phyloP scores from a whole-genome alignment of 2,329 filamentous ascomycete species.

The Microsporum ferrugineum region DNA sequence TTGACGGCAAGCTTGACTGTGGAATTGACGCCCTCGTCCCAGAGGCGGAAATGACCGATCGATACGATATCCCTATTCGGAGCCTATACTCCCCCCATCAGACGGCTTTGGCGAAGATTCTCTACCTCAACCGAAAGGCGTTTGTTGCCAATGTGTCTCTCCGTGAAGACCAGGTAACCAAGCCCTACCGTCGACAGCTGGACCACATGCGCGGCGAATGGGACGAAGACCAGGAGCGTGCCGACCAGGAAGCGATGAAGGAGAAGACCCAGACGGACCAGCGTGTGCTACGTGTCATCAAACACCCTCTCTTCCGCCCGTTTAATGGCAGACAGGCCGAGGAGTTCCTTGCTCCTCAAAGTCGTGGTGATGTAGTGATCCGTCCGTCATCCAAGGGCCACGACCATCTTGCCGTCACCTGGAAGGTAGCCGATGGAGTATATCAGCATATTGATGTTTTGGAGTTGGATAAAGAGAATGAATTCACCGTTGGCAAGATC shows the following conservation, averaged over 20 bases:
- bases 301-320: conserved; percentile 88
- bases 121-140: conserved; percentile 75
- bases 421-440: conserved; percentile 94
- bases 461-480: conserved; percentile 91
- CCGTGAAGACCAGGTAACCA: conserved; percentile 65
- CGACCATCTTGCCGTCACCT: conserved; percentile 90
- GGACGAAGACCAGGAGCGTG: conserved; percentile 71
- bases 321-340: conserved; percentile 90
- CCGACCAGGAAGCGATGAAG: conserved; percentile 69
- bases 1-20: conserved; percentile 86
- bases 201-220: conserved; percentile 71
- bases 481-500: conserved; percentile 81
- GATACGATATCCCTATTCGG: conserved; percentile 55
- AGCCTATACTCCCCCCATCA: conserved; percentile 68
- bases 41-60: conserved; percentile 65
- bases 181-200: conserved; percentile 56
- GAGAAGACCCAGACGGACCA: conserved; percentile 79
- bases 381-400: conserved; percentile 89
- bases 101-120: conserved; percentile 75
- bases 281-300: conserved; percentile 86
- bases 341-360: conserved; percentile 78
- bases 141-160: conserved; percentile 76
- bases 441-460: conserved; percentile 97
- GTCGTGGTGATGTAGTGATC: conserved; percentile 83
- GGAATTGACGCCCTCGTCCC: conserved; percentile 85